Conservation (phyloP, 1,284 basidiomycete species). For the Psilocybe mexicana region DNA sequence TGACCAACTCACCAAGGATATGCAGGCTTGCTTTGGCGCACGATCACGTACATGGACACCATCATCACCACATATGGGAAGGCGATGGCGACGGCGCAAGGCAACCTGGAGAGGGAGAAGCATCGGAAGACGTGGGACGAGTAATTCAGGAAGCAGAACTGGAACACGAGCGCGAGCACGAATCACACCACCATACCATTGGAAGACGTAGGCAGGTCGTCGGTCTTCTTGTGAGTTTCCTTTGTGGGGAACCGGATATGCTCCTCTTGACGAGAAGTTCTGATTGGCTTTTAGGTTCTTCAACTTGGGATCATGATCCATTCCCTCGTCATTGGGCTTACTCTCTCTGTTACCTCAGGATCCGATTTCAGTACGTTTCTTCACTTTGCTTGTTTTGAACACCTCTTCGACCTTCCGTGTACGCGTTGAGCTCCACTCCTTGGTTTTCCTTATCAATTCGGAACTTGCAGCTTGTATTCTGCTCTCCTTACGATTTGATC, state of each 20-base stretch:
- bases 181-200: conserved; percentile 33
- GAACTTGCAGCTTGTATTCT: neutral
- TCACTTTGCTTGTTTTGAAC: neutral
- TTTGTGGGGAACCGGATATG: neutral
- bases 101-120: neutral
- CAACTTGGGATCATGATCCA: conserved; percentile 84
- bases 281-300: conserved; percentile 48
- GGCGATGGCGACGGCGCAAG: neutral
- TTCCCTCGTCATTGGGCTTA: conserved; percentile 75
- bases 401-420: neutral
- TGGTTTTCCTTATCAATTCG: neutral
- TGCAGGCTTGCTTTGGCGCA: conserved; percentile 22
- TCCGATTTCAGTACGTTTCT: conserved; percentile 65
- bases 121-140: conserved; percentile 3
- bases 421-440: neutral
- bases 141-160: conserved; percentile 19
- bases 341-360: conserved; percentile 65
- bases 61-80: conserved; percentile 11
- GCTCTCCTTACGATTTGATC: neutral
- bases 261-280: neutral
- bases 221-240: conserved; percentile 55
- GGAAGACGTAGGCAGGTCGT: conserved; percentile 61
- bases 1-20: conserved; percentile 35
- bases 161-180: conserved; percentile 24
- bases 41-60: conserved; percentile 10